phyloP scores from a whole-genome alignment of 331 rosid genomes.

The Prunus yedoensis region DNA sequence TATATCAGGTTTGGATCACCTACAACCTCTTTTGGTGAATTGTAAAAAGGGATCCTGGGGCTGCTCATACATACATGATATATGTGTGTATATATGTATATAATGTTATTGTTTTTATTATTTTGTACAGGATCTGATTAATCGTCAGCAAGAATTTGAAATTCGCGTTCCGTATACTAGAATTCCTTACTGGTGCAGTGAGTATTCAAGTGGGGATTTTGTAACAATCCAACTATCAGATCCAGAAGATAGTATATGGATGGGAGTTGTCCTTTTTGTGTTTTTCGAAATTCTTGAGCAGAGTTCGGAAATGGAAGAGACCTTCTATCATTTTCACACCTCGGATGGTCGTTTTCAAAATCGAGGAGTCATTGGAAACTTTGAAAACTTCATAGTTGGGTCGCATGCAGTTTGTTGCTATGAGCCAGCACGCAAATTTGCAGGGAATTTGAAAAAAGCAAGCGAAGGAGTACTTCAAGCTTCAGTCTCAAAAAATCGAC shows the following conservation, averaged over 20 bases:
- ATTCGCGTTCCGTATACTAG: neutral
- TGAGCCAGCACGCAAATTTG: neutral
- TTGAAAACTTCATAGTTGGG: neutral
- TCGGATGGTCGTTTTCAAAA: neutral
- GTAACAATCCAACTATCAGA: neutral
- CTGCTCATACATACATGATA: no score
- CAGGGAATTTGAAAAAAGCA: neutral
- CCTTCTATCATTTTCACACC: neutral
- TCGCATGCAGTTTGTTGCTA: conserved; percentile 6
- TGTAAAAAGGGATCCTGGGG: no score
- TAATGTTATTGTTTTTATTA: no score
- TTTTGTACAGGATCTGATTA: no score
- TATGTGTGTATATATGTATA: no score
- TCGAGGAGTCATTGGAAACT: neutral
- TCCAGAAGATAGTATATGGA: conserved; percentile 12
- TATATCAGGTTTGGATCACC: no score
- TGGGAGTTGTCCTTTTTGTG: conserved; percentile 21
- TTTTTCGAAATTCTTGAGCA: conserved; percentile 2
- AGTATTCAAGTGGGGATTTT: neutral
- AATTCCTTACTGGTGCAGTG: conserved; percentile 10
- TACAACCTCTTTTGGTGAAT: no score
- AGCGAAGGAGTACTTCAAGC: neutral
- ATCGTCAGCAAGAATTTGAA: no score
- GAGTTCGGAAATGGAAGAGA: neutral
- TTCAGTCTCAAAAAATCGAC: neutral